phyloP scores from a whole-genome alignment of 495 filamentous ascomycete species.

The Penicillium angulare region DNA sequence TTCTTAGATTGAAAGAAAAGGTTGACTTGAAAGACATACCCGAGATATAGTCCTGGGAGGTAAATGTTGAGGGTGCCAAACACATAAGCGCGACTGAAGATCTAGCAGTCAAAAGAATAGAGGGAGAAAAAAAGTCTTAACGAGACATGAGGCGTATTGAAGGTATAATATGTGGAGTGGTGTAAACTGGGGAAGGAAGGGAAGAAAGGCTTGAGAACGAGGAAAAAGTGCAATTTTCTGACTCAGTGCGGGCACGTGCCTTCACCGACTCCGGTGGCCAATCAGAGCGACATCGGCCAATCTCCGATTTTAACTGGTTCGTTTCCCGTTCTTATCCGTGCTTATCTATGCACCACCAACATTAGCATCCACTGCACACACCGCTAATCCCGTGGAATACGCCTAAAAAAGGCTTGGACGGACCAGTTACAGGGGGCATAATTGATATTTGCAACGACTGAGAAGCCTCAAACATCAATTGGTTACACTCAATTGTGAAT shows the following conservation, averaged over 20 bases:
- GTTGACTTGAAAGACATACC: slow-evolving; percentile 32
- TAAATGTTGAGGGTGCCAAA: slow-evolving; percentile 90
- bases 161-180: slow-evolving; percentile 3
- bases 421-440: too few relatives aligned
- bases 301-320: neutral
- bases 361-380: neutral
- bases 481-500: neutral
- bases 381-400: too few relatives aligned
- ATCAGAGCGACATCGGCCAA: slow-evolving; percentile 26
- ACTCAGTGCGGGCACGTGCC: slow-evolving; percentile 34
- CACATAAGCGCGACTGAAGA: slow-evolving; percentile 78
- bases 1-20: neutral
- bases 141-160: slow-evolving; percentile 25
- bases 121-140: slow-evolving; percentile 21
- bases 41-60: slow-evolving; percentile 99
- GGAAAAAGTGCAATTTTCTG: slow-evolving; percentile 34
- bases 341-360: neutral
- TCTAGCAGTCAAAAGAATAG: slow-evolving; percentile 38
- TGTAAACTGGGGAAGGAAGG: slow-evolving; percentile 17
- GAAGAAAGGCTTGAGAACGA: slow-evolving; percentile 13
- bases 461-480: too few relatives aligned
- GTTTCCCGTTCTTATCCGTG: neutral
- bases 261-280: slow-evolving; percentile 35
- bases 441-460: too few relatives aligned
- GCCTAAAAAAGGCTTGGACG: too few relatives aligned